Base-by-base conservation (phyloP, 805 yeast genomes). In the Isabelozyma heimii region DNA sequence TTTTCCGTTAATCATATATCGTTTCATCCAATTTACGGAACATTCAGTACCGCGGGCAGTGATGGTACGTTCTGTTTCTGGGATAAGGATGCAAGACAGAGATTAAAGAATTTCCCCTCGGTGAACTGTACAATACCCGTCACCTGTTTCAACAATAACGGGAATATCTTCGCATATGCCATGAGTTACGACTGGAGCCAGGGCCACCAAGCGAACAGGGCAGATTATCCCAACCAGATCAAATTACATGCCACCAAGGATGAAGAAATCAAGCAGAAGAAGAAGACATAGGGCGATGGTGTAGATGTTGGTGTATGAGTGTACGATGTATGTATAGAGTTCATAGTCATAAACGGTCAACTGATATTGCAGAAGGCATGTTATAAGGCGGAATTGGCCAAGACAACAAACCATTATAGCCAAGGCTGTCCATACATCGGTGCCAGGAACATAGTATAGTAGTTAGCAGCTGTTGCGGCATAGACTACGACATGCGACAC, bases 131-230 rank as follows among this genome's bases (percentile, higher is more conserved):
- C 96, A 0, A 85, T 94, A 47, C 78, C 96, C 0, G 83, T 87
- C 37, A 79, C 91, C 1, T 83, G 84, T 4, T 94, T 92, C 74
- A 94, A 90, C 70, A 77, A 89, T 54, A 83, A 76, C 44, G 99
- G 99, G 46, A 67, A 83, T 30, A 82, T 94, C 9, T 84, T 88
- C 66, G 98, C 97, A 3, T 90, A 94, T 62, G 97, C 97, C 1
- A 65, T 89, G 52, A 84, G 96, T 53, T 92, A 94, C 69, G 99
- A 94, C 65, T 94, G 99, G 99, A 81, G 90, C 50, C 91, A 91
- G 63, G 96, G 95, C n/a, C 79, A 87, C 66, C 84, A 79, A 63
- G 86, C 78, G 59, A 90, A 89, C 72, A 80, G 84, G 41, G 87
- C 83, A 2, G 90, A 85, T 55, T 82, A 82, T 59, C 90, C 94